Evolutionary conservation across 768 basidiomycete genomes (phyloP).

Genomic region (Hericium alpestre): DNA sequence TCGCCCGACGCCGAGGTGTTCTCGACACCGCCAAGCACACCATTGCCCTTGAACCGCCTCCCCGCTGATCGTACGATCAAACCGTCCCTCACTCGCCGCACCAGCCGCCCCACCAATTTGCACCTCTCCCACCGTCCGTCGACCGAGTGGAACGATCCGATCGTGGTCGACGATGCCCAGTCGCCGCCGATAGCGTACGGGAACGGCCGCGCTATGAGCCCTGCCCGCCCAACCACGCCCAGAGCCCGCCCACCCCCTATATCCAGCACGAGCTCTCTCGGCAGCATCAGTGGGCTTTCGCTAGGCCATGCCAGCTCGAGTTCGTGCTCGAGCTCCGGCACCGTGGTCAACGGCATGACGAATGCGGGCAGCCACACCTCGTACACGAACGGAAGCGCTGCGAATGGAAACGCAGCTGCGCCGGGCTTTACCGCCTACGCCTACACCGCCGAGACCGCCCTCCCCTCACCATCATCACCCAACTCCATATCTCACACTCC

Average conservation of each 20-base stretch:
- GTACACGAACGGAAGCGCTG: neutral
- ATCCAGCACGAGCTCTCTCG: no score
- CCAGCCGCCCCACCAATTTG: conserved; percentile 25
- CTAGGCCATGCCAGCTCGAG: no score
- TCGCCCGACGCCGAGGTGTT: neutral
- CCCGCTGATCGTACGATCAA: conserved; percentile 16
- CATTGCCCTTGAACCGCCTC: conserved; percentile 16
- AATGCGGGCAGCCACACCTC: no score
- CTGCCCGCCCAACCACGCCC: conserved; percentile 8
- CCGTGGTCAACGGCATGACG: neutral
- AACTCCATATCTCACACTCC: neutral
- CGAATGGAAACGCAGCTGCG: neutral
- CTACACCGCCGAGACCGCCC: neutral
- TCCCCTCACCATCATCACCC: neutral
- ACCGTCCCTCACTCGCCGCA: conserved; percentile 29
- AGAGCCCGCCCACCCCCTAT: no score
- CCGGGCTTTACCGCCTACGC: neutral
- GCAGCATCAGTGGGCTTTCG: no score
- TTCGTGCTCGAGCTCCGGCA: neutral
- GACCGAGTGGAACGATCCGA: conserved; percentile 24
- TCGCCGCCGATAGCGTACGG: conserved; percentile 13
- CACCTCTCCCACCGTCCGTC: conserved; percentile 19
- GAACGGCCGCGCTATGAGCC: neutral
- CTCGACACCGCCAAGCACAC: conserved; percentile 34
- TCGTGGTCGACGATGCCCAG: conserved; percentile 27